Conservation (phyloP, 2,329 filamentous ascomycete genomes). For the Cytospora piceicola region DNA sequence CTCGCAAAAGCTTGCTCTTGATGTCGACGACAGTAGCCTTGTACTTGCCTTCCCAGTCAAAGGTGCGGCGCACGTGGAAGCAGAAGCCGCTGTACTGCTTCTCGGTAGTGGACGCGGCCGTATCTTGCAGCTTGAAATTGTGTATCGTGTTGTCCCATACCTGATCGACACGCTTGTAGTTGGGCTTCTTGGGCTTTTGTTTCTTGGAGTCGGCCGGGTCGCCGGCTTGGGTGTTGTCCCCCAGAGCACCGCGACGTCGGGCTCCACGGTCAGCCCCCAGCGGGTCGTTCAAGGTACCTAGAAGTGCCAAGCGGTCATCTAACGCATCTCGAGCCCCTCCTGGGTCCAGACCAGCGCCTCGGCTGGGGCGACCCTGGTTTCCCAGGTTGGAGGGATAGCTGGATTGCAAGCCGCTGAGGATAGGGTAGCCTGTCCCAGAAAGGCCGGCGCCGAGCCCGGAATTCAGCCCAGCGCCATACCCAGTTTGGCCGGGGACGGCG, state of each 20-base stretch:
- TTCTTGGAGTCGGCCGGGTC: slow-evolving; percentile 2
- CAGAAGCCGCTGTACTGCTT: slow-evolving; percentile 74
- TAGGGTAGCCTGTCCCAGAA: slow-evolving; percentile 2
- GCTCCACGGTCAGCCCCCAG: not conserved
- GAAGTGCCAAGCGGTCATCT: not conserved
- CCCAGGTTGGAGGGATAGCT: not conserved
- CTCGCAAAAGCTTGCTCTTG: slow-evolving; percentile 78
- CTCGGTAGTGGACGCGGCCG: slow-evolving; percentile 49
- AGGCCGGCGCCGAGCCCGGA: not conserved
- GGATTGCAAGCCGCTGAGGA: not conserved
- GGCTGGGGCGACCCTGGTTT: not conserved
- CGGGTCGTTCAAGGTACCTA: not conserved
- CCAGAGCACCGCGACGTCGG: not conserved
- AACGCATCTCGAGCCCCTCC: not conserved
- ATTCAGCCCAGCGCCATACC: slow-evolving; percentile 2
- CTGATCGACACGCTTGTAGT: slow-evolving; percentile 58
- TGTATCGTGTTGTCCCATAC: slow-evolving; percentile 57
- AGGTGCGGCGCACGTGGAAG: slow-evolving; percentile 81
- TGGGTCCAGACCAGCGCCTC: not conserved
- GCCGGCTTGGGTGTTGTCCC: not conserved
- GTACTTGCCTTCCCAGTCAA: slow-evolving; percentile 85
- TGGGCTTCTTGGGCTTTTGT: slow-evolving; percentile 36
- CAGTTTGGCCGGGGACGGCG: not conserved
- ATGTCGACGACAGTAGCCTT: slow-evolving; percentile 75
- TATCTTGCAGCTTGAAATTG: slow-evolving; percentile 59